phyloP scores from a whole-genome alignment of 1,139 yeast genomes.

The Nakaseomyces delphensis region DNA sequence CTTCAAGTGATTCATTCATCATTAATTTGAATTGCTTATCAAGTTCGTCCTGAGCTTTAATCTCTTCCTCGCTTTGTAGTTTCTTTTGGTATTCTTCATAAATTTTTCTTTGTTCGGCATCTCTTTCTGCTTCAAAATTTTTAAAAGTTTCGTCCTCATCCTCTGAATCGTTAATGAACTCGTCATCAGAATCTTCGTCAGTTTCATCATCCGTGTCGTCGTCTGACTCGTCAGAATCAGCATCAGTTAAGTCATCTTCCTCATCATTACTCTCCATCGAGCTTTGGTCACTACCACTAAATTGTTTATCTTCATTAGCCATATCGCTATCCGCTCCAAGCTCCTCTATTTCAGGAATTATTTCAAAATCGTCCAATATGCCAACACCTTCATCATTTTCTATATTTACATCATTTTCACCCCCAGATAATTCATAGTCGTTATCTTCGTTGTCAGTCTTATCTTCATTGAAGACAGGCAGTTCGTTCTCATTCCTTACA shows the following conservation, averaged over 20 bases:
- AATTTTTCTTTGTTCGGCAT: constrained; percentile 10
- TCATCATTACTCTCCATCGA: constrained; percentile 13
- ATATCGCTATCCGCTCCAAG: constrained; percentile 16
- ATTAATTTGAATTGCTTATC: constrained; percentile 47
- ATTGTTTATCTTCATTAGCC: constrained; percentile 13
- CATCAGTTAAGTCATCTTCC: constrained; percentile 12
- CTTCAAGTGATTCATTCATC: constrained; percentile 42
- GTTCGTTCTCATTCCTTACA: constrained; percentile 12
- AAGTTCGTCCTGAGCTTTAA: constrained; percentile 41
- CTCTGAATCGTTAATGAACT: neutral
- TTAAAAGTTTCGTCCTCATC: neutral
- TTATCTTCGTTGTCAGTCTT: constrained; percentile 17
- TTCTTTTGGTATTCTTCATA: constrained; percentile 34
- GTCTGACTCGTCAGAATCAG: constrained; percentile 15
- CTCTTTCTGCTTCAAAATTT: constrained; percentile 11
- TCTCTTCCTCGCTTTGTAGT: constrained; percentile 36
- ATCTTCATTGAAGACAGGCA: constrained; percentile 10
- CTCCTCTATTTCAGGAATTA: constrained; percentile 18
- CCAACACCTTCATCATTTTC: constrained; percentile 19
- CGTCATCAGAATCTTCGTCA: neutral
- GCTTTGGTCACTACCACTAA: constrained; percentile 14
- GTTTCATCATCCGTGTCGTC: constrained; percentile 10
- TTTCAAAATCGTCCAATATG: constrained; percentile 20
- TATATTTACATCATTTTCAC: constrained; percentile 17
- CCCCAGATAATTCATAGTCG: constrained; percentile 5